Base-by-base conservation (phyloP, 768 basidiomycete genomes). In the Cystofilobasidium macerans region DNA sequence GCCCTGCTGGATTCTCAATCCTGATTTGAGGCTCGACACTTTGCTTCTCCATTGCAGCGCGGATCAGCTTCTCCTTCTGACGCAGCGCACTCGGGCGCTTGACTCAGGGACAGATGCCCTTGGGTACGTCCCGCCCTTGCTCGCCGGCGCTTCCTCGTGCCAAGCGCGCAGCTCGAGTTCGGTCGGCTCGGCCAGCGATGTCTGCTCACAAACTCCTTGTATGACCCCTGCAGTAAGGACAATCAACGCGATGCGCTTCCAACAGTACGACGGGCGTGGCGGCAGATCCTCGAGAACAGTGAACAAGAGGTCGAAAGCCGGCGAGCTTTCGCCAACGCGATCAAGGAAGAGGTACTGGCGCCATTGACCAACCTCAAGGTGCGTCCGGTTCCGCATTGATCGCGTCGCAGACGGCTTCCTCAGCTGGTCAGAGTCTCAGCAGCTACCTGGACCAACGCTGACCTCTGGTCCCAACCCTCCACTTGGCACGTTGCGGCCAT, bases 231-330 rank as follows among this genome's bases (percentile, higher is more conserved):
- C 22, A 65, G 64, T 14, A 57, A 36, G 45, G 57, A 65, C 57
- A 51, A 58, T 45, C 47, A 35, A 18, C 56, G 57, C 32, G 35
- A 67, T 43, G 47, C 65, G 1, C 54, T 67, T 0, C 65, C 65
- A 9, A 53, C 45, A 16, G 54, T 62, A 16, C 58, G 60, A 20
- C 40, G 32, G 0, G 65, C 65, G 11, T 67, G 65, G 65, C 38
- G 65, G 26, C 58, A 60, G 40, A 47, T 67, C 14, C 36, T 59
- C n/a, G 65, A 67, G 51, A 67, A 67, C 30, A 61, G 58, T 7
- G 65, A 67, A 33, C 60, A 67, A 14, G 65, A 67, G 60, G 60
- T 67, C 40, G 65, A 67, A 43, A 51, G 48, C 22, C 51, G 60
- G 9, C 60, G 65, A 13, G 65, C 65, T 0, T 67, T 67, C 26